Evolutionary conservation across 2,329 filamentous ascomycete genomes (phyloP), one percentile per base, ranked within the genome.

Genomic region (Meredithiella fracta): DNA sequence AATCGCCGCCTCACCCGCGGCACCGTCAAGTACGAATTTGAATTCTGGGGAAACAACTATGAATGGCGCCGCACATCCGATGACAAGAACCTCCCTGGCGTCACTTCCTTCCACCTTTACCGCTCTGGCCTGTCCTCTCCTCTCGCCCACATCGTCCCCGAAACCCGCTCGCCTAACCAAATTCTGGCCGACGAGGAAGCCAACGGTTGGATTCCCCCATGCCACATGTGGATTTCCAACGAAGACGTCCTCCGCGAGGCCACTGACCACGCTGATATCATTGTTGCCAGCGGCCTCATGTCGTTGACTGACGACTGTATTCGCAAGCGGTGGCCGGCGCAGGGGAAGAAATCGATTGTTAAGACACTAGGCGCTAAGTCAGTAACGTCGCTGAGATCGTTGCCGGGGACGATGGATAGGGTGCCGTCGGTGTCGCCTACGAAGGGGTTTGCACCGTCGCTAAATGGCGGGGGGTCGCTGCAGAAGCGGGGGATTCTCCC

Each of bases 221-320:
- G 85, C 66, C 86, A 86, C 63, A 83, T 97, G 80, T 90, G 87
- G 80, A 87, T 97, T 66, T 86, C 79, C 62, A 87, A 95, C 67
- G 70, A 79, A 59, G 74, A 73, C 15, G 75, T 92, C 59, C 74
- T 92, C 61, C 72, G 77, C 31, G 81, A 78, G 62, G 72, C 79
- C 65, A 85, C 84, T 52, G 90, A 95, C 66, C 80, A 94, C 64
- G 86, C 88, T 60, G 90, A 96, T 67, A 83, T 94, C 61, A 83
- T 97, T 60, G 78, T 97, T 60, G 80, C 89, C 50, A 92, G 89
- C n/a, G 91, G 91, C 23, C 77, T 97, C 62, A 82, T 94, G 62
- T 80, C 86, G 6, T 79, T 97, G 47, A 84, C 94, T 53, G 91
- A 97, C 65, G 88, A 97, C 69, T 87, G 82, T 70, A 95, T 97